These are phyloP conservation scores for Kodamaea fukazawae DNA, from an alignment of 805 yeast genomes.

Conservation along the genomic window DNA sequence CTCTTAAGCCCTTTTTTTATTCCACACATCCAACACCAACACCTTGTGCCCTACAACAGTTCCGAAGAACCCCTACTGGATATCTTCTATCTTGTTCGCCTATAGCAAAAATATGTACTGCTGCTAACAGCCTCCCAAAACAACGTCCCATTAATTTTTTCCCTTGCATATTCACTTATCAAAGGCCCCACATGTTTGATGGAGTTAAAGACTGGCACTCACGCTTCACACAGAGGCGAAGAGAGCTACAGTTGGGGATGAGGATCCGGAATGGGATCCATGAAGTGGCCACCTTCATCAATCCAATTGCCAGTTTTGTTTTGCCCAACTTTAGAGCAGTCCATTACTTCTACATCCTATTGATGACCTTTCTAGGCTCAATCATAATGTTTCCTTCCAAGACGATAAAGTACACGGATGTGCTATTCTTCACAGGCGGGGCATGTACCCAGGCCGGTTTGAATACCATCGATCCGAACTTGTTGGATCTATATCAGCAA, in stretches of 20 bases:
- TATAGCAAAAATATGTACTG: too few species aligned
- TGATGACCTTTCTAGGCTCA: constrained; percentile 63
- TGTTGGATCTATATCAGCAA: constrained; percentile 73
- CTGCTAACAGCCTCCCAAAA: not conserved
- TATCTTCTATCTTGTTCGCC: too few species aligned
- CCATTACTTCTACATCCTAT: constrained; percentile 69
- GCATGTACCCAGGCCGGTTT: constrained; percentile 90
- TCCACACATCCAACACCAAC: not conserved
- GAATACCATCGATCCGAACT: constrained; percentile 71
- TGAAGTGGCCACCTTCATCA: constrained; percentile 29
- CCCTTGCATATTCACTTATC: not conserved
- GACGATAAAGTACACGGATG: constrained; percentile 69
- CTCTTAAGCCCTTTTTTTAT: not conserved
- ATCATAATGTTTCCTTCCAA: constrained; percentile 74
- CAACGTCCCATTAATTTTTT: not conserved
- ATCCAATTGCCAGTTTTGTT: constrained; percentile 41
- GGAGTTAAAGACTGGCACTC: constrained; percentile 6
- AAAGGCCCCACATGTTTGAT: not conserved
- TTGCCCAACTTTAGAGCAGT: constrained; percentile 60
- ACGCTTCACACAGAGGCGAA: constrained; percentile 5
- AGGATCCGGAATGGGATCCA: constrained; percentile 36
- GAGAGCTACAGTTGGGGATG: constrained; percentile 14
- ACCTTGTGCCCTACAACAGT: too few species aligned
- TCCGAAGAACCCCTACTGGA: too few species aligned
- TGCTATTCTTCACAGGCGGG: constrained; percentile 71